Evolutionary conservation across 2,329 filamentous ascomycete genomes (phyloP), one percentile per base, ranked within the genome.

Genomic region (Talaromyces funiculosus): DNA sequence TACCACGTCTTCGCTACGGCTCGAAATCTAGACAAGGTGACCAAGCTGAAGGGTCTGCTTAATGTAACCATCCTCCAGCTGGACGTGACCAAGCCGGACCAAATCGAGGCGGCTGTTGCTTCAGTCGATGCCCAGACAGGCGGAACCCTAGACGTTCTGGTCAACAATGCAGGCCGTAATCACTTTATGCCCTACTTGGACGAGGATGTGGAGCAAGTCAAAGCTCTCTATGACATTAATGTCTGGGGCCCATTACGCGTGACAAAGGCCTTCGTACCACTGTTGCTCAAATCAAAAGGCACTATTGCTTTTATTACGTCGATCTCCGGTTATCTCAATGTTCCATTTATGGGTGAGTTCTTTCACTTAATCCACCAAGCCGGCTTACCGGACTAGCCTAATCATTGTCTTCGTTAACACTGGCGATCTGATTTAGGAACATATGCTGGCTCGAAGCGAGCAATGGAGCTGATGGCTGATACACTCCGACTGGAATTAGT

Each of bases 1-100:
- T 70, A 69, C 49, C 70, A 68, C 5, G 74, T 79, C 51, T 74
- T 77, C 61, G 76, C 75, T 1, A 75, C 76, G 0, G 69, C 69
- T 2, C 72, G 75, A 8, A 65, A 62, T 47, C 29, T 64, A 1
- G 26, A 63, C 9, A 75, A 75, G 56, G 68, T 73, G 60, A 57
- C 59, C 3, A 31, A 64, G 3, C 65, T 72, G n/a, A 53, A 49
- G 2, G 47, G 56, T 14, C 51, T 67, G 7, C 57, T 58, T 2
- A 69, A 69, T 29, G 63, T 73, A 29, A 68, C 69, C 18, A 61
- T 69, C 7, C 49, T 75, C 0, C 42, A 56, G 9, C 64, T 75
- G 0, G 73, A 76, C 54, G 71, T 75, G 6, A 64, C 64, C 2
- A 63, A 67, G 9, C n/a, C 56, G 3, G 24, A 51, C 0, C 66